Evolutionary conservation across 148 eudicot genomes (phyloP).

Genomic region (Vaccinium darrowii): DNA sequence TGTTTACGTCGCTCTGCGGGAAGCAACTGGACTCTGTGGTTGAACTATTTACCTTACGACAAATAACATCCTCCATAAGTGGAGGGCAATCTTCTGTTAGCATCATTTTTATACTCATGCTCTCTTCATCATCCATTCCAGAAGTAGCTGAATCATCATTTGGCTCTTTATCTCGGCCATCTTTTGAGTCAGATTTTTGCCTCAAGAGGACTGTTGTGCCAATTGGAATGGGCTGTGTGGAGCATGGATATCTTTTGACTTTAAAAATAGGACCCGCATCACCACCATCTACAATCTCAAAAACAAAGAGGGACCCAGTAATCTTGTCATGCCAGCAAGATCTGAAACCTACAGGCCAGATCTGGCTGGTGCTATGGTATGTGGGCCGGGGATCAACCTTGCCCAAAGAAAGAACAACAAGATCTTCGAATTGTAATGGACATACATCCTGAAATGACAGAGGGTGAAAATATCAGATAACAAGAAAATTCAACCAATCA

Average conservation of each 20-base stretch:
- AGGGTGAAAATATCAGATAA: constrained; percentile 3
- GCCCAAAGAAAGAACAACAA: constrained; percentile 41
- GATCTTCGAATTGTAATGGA: constrained; percentile 50
- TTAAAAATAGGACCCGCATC: constrained; percentile 45
- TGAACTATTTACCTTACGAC: constrained; percentile 18
- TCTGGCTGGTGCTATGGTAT: constrained; percentile 36
- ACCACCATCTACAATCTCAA: constrained; percentile 51
- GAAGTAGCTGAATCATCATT: constrained; percentile 15
- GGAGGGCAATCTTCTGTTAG: constrained; percentile 43
- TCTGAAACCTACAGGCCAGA: constrained; percentile 56
- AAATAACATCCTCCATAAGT: constrained; percentile 26
- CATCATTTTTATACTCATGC: constrained; percentile 31
- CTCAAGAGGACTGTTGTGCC: constrained; percentile 40
- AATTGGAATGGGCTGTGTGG: constrained; percentile 30
- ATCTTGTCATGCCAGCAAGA: constrained; percentile 56
- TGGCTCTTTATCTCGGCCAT: constrained; percentile 15
- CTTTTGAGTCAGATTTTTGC: constrained; percentile 15
- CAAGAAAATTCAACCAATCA: background rate
- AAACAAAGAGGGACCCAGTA: constrained; percentile 51
- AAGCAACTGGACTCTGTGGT: constrained; percentile 16
- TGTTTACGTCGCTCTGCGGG: constrained; percentile 16
- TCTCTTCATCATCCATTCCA: constrained; percentile 34
- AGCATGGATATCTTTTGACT: constrained; percentile 49
- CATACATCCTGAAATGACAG: constrained; percentile 32
- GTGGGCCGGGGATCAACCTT: constrained; percentile 44